A percentile compares a stretch with the other conserved stretches of the same genome.
These are phyloP conservation scores for Hypoxylon sp. DNA, from an alignment of 2,329 filamentous ascomycete genomes.

Conservation along the genomic window DNA sequence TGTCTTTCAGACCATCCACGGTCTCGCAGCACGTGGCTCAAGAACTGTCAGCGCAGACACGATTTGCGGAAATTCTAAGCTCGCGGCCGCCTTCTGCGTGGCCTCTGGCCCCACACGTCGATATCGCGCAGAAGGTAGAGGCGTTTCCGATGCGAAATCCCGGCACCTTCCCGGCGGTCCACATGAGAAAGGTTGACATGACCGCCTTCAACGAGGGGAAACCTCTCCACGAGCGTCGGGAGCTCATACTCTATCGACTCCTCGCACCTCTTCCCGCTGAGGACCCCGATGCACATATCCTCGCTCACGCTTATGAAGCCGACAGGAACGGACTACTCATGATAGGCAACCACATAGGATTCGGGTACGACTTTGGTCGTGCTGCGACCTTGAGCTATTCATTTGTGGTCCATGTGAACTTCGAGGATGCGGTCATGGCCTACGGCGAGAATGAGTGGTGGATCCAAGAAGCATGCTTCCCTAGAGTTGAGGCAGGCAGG, in stretches of 20 bases:
- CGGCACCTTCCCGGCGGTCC: constrained; percentile 62
- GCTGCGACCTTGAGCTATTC: constrained; percentile 64
- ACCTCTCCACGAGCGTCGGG: constrained; percentile 59
- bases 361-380: constrained; percentile 57
- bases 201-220: constrained; percentile 57
- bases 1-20: constrained; percentile 63
- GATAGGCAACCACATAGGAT: constrained; percentile 62
- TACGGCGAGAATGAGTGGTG: constrained; percentile 61
- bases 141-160: constrained; percentile 54
- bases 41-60: constrained; percentile 56
- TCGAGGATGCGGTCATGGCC: constrained; percentile 61
- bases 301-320: constrained; percentile 63
- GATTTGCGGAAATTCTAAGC: constrained; percentile 58
- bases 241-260: constrained; percentile 64
- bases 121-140: constrained; percentile 57
- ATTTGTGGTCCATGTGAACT: constrained; percentile 66
- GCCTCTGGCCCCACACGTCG: constrained; percentile 60
- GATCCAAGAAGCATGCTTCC: constrained; percentile 65
- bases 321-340: constrained; percentile 68
- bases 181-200: constrained; percentile 70
- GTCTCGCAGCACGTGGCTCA: constrained; percentile 56
- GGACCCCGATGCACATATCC: constrained; percentile 60
- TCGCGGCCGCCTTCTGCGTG: constrained; percentile 56
- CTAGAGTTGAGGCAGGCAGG: constrained; percentile 60
- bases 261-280: constrained; percentile 57